Evolutionary conservation across 768 basidiomycete species (phyloP).

Genomic region (Boletus rubescentipes): DNA sequence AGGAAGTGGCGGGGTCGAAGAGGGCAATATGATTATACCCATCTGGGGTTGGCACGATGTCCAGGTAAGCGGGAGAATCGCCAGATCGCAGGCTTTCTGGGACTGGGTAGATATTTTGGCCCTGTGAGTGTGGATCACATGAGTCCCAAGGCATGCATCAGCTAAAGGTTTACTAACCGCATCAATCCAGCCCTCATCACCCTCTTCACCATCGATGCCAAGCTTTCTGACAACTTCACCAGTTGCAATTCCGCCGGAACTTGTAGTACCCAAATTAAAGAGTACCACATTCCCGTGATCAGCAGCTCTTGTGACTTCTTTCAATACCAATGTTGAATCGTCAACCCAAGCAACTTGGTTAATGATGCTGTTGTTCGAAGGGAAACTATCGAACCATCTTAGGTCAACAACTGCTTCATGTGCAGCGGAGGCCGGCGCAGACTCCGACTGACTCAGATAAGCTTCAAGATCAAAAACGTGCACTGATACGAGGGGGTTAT

Average conservation of each 20-base stretch:
- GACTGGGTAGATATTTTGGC: constrained; percentile 61
- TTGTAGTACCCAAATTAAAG: constrained; percentile 53
- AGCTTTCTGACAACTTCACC: constrained; percentile 71
- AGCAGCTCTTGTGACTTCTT: constrained; percentile 85
- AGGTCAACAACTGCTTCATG: constrained; percentile 53
- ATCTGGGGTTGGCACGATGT: constrained; percentile 76
- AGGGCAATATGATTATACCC: constrained; percentile 94
- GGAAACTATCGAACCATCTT: constrained; percentile 63
- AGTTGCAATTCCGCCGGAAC: constrained; percentile 28
- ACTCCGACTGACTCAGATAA: constrained; percentile 42
- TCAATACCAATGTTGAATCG: constrained; percentile 68
- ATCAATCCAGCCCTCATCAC: constrained; percentile 95
- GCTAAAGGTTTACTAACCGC: constrained; percentile 48
- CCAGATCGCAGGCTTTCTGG: constrained; percentile 42
- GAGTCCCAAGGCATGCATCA: constrained; percentile 6
- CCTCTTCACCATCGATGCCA: constrained; percentile 81
- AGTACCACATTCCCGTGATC: constrained; percentile 76
- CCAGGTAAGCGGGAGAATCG: constrained; percentile 73
- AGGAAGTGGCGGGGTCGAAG: constrained; percentile 73
- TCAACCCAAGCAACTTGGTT: constrained; percentile 88
- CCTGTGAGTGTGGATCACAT: constrained; percentile 38
- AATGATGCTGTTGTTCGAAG: constrained; percentile 65
- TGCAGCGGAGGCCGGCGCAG: constrained; percentile 29
- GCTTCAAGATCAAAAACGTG: constrained; percentile 77
- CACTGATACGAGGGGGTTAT: constrained; percentile 82